These are phyloP conservation scores for Eimeria necatrix DNA, from an alignment of 169 alveolate genomes.

Conservation along the genomic window DNA sequence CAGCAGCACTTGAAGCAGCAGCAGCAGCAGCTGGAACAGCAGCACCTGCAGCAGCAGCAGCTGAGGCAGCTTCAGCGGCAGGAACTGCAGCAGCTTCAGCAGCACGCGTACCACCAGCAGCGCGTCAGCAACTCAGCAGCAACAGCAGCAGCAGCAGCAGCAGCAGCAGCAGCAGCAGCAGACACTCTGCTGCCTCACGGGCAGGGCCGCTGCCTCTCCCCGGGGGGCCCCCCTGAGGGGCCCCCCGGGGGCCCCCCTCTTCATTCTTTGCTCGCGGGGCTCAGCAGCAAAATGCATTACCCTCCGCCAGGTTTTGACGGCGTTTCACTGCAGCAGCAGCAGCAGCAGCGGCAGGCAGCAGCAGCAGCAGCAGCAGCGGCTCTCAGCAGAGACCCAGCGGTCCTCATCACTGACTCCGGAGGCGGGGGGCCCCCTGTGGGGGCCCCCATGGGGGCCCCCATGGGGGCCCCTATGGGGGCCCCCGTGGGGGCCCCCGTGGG, in stretches of 20 bases:
- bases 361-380: constrained; percentile 61
- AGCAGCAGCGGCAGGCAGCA: not conserved
- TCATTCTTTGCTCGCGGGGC: not conserved
- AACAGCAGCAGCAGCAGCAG: constrained; percentile 68
- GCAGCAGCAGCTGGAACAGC: not conserved
- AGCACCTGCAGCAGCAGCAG: not conserved
- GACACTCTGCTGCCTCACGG: too few species aligned
- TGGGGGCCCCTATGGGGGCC: too few species aligned
- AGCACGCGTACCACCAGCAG: not conserved
- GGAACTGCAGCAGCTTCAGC: not conserved
- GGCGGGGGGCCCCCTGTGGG: not conserved
- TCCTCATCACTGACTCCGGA: not conserved
- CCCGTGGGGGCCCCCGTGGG: too few species aligned
- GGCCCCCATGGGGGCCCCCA: too few species aligned
- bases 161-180: constrained; percentile 46
- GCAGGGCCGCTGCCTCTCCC: not conserved
- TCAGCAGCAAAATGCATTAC: not conserved
- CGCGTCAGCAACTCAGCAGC: constrained; percentile 12
- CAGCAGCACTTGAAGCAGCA: constrained; percentile 8
- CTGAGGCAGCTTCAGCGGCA: not conserved
- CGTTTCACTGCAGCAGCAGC: constrained; percentile 30
- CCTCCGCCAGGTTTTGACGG: constrained; percentile 49
- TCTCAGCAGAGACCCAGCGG: constrained; percentile 52
- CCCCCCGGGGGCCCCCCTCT: constrained; percentile 11
- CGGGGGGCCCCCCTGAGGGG: too few species aligned